Evolutionary conservation across 805 yeast species (phyloP).

Genomic region (Cyberlindnera sargentensis): DNA sequence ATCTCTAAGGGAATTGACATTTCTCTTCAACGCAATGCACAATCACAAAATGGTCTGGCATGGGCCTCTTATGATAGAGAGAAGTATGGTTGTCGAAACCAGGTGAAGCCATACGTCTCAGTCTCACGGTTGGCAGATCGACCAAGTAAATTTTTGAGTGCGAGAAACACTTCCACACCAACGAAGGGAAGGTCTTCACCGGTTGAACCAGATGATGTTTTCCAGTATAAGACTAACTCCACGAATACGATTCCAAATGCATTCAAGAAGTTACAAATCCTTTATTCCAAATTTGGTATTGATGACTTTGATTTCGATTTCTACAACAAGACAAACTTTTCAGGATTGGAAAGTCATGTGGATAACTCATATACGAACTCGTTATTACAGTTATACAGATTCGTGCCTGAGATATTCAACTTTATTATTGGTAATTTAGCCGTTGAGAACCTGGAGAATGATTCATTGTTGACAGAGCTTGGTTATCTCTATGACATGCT

Average conservation of each 20-base stretch:
- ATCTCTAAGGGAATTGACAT: slow-evolving; percentile 49
- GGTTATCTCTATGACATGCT: slow-evolving; percentile 93
- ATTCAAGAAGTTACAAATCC: slow-evolving; percentile 65
- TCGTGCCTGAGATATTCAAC: slow-evolving; percentile 67
- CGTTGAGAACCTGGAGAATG: slow-evolving; percentile 38
- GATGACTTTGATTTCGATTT: slow-evolving; percentile 88
- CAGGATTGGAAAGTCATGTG: slow-evolving; percentile 88
- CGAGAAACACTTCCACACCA: slow-evolving; percentile 25
- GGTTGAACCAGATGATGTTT: slow-evolving; percentile 22
- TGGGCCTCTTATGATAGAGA: slow-evolving; percentile 49
- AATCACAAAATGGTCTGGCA: slow-evolving; percentile 28
- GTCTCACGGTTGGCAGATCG: slow-evolving; percentile 25
- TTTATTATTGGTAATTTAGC: slow-evolving; percentile 50
- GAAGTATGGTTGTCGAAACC: slow-evolving; percentile 52
- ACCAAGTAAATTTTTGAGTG: slow-evolving; percentile 52
- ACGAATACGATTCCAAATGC: slow-evolving; percentile 59
- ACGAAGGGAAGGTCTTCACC: slow-evolving; percentile 8
- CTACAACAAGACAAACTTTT: slow-evolving; percentile 63
- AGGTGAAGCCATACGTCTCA: slow-evolving; percentile 35
- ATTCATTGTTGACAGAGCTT: slow-evolving; percentile 64
- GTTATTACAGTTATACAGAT: slow-evolving; percentile 70
- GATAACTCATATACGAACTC: slow-evolving; percentile 76
- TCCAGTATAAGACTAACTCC: slow-evolving; percentile 24
- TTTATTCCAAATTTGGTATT: slow-evolving; percentile 86
- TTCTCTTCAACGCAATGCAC: slow-evolving; percentile 32